phyloP scores from a whole-genome alignment of 2,329 filamentous ascomycete species.

The Fusarium sp. region DNA sequence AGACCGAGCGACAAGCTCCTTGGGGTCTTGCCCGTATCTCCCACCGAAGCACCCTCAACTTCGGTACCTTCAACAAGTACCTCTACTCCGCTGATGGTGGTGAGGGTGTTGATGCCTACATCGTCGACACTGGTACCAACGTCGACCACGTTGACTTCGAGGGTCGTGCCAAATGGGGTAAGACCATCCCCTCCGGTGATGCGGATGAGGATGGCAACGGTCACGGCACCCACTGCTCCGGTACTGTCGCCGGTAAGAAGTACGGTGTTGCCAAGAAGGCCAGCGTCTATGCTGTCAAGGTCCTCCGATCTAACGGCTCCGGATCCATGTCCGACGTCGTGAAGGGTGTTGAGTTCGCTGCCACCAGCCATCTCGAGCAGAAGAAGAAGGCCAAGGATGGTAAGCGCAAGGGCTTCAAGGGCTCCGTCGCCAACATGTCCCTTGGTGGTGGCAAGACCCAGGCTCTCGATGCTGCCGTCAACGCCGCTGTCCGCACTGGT shows the following conservation, averaged over 20 bases:
- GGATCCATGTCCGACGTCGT: constrained; percentile 99
- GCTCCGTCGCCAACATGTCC: constrained; percentile 99
- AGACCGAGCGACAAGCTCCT: constrained; percentile 91
- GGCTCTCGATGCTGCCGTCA: constrained; percentile 90
- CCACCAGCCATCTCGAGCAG: constrained; percentile 80
- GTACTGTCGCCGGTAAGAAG: constrained; percentile 97
- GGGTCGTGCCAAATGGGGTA: constrained; percentile 94
- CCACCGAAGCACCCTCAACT: constrained; percentile 86
- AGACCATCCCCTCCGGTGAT: constrained; percentile 90
- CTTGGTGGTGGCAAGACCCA: constrained; percentile 97
- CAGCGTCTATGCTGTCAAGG: constrained; percentile 96
- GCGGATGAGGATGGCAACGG: constrained; percentile 94
- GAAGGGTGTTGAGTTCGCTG: constrained; percentile 97
- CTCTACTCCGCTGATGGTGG: constrained; percentile 89
- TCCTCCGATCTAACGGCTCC: constrained; percentile 95
- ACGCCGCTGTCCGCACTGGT: constrained; percentile 90
- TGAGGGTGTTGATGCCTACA: constrained; percentile 98
- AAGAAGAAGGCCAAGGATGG: constrained; percentile 83
- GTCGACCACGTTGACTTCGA: constrained; percentile 95
- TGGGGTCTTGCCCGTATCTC: constrained; percentile 99
- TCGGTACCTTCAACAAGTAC: constrained; percentile 98
- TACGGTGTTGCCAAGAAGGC: constrained; percentile 99
- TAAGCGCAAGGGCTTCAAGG: constrained; percentile 98
- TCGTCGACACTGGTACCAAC: constrained; percentile 98
- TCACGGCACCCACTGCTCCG: constrained; percentile 99